Base-by-base conservation (phyloP, 352 stramenopile species). In the Thalassiosira mediterranea region DNA sequence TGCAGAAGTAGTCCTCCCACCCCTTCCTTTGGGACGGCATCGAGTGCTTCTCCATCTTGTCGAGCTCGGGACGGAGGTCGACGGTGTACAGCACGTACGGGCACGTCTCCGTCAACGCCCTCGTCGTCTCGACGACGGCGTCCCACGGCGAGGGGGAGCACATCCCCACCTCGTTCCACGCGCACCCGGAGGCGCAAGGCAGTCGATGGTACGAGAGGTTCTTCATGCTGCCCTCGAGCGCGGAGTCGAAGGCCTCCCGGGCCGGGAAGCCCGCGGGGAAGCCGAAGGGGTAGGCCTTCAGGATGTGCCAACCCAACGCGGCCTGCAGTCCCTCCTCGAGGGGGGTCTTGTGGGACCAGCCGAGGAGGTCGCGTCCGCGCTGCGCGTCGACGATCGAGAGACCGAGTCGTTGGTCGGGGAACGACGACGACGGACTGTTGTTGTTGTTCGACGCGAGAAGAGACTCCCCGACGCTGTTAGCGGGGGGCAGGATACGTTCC, bases 81-180 rank as follows among this genome's bases (percentile, higher is more conserved):
- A 82, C 76, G 0, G 76, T 89, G 61, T 88, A 90, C 2, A 88
- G 11, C 37, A 90, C 65, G 61, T 79, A 88, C 25, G 57, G 34
- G 65, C 81, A 90, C 29, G 40, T 61, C n/a, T 76, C 10, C n/a
- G 81, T 88, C n/a, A 79, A n/a, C 31, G 63, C 66, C 53, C 72
- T 77, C 5, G 71, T 58, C 2, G 69, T 65, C 32, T 75, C 60
- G 40, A 84, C 57, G 2, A 86, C 61, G 4, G 47, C 59, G 70
- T 87, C 61, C 74, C 74, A 83, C 26, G 47, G 34, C 19, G 74
- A 83, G 5, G 65, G 17, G 3, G 44, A 49, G 42, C 74, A 83
- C 54, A 72, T 56, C 44, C 38, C 26, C n/a, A n/a, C n/a, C 8
- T 56, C 67, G 3, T 53, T 21, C 74, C 74, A 83, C 31, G 60